These are phyloP conservation scores for Moricandia moricandioides DNA, from an alignment of 345 rosid genomes.

Conservation along the genomic window DNA sequence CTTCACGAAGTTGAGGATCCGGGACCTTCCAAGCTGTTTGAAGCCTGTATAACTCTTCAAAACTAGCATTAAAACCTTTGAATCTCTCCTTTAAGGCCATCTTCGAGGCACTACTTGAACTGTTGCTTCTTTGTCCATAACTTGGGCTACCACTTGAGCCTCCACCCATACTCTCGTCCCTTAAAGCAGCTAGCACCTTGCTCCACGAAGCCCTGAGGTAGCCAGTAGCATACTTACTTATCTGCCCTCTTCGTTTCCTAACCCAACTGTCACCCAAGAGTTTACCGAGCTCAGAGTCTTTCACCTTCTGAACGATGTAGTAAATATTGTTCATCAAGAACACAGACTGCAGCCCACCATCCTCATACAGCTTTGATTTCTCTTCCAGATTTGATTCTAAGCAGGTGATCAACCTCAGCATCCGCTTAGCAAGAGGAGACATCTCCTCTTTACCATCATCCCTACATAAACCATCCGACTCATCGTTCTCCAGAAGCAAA, in stretches of 20 bases:
- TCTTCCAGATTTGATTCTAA: slow-evolving; percentile 83
- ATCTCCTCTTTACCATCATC: slow-evolving; percentile 43
- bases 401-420: slow-evolving; percentile 55
- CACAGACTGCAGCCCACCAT: slow-evolving; percentile 63
- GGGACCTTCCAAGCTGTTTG: slow-evolving; percentile 98
- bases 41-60: slow-evolving; percentile 81
- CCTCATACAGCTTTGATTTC: slow-evolving; percentile 81
- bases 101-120: slow-evolving; percentile 61
- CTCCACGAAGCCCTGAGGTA: slow-evolving; percentile 94
- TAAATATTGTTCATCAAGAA: slow-evolving; percentile 89
- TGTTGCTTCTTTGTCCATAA: slow-evolving; percentile 40
- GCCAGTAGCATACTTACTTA: slow-evolving; percentile 80
- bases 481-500: slow-evolving; percentile 54
- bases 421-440: slow-evolving; percentile 58
- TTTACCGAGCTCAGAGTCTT: slow-evolving; percentile 79
- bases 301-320: slow-evolving; percentile 87
- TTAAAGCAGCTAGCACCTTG: slow-evolving; percentile 70
- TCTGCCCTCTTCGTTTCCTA: slow-evolving; percentile 73
- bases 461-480: slow-evolving; percentile 34
- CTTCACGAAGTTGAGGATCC: slow-evolving; percentile 93
- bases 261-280: slow-evolving; percentile 92
- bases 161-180: slow-evolving; percentile 75
- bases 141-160: slow-evolving; percentile 65
- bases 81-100: slow-evolving; percentile 81
- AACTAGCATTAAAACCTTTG: slow-evolving; percentile 80